Conservation (phyloP, 1,284 basidiomycete genomes). For the Leccinum angustisporum region DNA sequence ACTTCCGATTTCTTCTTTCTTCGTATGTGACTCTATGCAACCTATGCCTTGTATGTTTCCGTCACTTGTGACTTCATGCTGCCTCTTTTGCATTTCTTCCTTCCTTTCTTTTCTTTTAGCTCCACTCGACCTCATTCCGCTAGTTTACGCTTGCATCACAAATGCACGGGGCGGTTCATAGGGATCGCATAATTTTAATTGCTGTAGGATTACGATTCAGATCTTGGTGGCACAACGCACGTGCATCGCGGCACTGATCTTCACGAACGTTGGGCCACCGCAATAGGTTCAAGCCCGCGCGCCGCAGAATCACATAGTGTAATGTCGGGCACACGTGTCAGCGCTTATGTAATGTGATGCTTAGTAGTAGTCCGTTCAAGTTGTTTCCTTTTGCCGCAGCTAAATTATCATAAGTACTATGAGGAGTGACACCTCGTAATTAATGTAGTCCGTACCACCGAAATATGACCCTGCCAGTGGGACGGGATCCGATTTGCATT, state of each 20-base stretch:
- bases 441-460: too few species aligned
- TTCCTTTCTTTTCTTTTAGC: neutral
- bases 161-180: too few species aligned
- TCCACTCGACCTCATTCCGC: neutral
- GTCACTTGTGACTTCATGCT: slow-evolving; percentile 1
- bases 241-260: neutral
- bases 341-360: too few species aligned
- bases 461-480: too few species aligned
- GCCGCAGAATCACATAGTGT: too few species aligned
- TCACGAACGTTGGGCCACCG: neutral
- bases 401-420: too few species aligned
- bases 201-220: slow-evolving; percentile 1
- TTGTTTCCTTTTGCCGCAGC: too few species aligned
- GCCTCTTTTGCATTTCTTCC: neutral
- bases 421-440: too few species aligned
- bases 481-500: too few species aligned
- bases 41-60: slow-evolving; percentile 9
- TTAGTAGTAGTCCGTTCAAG: too few species aligned
- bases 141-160: slow-evolving; percentile 1
- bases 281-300: too few species aligned
- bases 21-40: slow-evolving; percentile 2
- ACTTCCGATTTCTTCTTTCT: neutral
- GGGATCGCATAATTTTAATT: neutral
- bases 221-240: neutral
- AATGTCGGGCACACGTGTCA: too few species aligned